Evolutionary conservation across 495 filamentous ascomycete species (phyloP).

Genomic region (Penicillium paradoxum): DNA sequence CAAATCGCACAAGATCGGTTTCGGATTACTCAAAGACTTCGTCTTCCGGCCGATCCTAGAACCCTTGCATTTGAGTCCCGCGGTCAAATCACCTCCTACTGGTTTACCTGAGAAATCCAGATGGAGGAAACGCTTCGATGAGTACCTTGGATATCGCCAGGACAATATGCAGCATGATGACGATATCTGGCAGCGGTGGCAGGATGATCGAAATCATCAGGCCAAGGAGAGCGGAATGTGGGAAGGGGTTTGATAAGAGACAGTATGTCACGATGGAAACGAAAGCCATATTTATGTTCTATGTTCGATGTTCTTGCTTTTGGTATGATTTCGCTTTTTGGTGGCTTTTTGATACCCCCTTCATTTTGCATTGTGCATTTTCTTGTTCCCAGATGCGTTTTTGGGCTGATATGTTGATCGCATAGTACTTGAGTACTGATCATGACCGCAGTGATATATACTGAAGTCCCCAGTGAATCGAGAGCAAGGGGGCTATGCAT

Average conservation of each 20-base stretch:
- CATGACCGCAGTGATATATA: too few relatives aligned
- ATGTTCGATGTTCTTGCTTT: background rate
- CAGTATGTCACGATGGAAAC: background rate
- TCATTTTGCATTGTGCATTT: background rate
- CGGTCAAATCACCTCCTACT: conserved; percentile 8
- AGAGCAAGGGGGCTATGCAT: too few relatives aligned
- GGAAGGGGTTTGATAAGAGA: conserved; percentile 1
- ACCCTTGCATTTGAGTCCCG: conserved; percentile 12
- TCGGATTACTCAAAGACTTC: conserved; percentile 25
- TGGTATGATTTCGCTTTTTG: background rate
- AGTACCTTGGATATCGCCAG: conserved; percentile 26
- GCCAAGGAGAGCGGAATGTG: background rate
- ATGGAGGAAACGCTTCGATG: conserved; percentile 21
- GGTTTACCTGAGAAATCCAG: conserved; percentile 19
- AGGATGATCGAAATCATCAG: conserved; percentile 12
- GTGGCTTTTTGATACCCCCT: background rate
- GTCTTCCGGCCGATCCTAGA: conserved; percentile 15
- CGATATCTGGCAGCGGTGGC: conserved; percentile 33
- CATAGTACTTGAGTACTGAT: too few relatives aligned
- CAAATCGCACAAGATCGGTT: conserved; percentile 24
- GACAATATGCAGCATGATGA: conserved; percentile 24
- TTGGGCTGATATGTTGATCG: too few relatives aligned
- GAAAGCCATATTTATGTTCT: background rate
- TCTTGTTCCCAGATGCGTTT: too few relatives aligned
- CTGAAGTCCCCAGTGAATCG: too few relatives aligned